These are phyloP conservation scores for Scenedesmus sp. DNA, from an alignment of 163 green algal genomes.

Conservation along the genomic window DNA sequence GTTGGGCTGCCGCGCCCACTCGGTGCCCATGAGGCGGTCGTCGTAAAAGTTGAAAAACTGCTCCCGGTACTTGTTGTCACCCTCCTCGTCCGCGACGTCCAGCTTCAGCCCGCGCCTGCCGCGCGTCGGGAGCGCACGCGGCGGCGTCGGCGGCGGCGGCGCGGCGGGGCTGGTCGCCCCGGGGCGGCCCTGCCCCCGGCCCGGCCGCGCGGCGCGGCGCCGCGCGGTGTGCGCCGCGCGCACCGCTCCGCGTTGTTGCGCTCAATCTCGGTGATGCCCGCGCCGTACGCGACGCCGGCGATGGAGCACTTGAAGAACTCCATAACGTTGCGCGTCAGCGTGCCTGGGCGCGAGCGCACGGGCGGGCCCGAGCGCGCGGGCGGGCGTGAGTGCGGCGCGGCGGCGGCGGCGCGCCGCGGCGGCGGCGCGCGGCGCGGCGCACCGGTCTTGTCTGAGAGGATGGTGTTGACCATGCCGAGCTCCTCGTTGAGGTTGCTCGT, in stretches of 20 bases:
- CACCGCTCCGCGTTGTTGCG: slow-evolving; percentile 61
- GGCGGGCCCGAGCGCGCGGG: too few relatives aligned
- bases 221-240: not conserved
- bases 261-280: slow-evolving; percentile 90
- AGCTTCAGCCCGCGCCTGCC: slow-evolving; percentile 38
- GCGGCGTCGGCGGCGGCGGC: too few relatives aligned
- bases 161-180: too few relatives aligned
- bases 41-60: slow-evolving; percentile 92
- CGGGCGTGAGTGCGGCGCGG: too few relatives aligned
- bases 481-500: slow-evolving; percentile 97
- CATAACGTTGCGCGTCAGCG: slow-evolving; percentile 88
- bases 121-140: not conserved
- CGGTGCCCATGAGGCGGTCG: slow-evolving; percentile 67
- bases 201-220: too few relatives aligned
- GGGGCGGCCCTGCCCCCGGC: too few relatives aligned
- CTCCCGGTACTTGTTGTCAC: slow-evolving; percentile 51
- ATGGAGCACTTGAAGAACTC: slow-evolving; percentile 97
- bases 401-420: too few relatives aligned
- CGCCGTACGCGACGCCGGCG: slow-evolving; percentile 82
- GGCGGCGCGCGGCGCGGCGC: too few relatives aligned
- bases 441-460: slow-evolving; percentile 70
- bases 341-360: slow-evolving; percentile 92
- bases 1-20: slow-evolving; percentile 70
- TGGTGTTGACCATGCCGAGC: slow-evolving; percentile 89
- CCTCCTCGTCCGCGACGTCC: slow-evolving; percentile 41